Conservation (phyloP, 306 rosid genomes). For the Betula pendula region DNA sequence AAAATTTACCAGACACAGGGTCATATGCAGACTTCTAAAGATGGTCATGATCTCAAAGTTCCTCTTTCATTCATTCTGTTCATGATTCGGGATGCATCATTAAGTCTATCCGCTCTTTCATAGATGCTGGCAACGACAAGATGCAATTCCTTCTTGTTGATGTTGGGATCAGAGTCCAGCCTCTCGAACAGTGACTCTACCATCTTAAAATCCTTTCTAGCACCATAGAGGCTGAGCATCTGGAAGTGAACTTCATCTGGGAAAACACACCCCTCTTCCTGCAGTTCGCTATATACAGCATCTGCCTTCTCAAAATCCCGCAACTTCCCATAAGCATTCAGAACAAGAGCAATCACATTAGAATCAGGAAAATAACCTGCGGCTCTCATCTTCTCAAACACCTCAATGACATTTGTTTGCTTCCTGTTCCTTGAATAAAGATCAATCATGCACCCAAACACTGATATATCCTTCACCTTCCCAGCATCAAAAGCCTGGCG, state of each 20-base stretch:
- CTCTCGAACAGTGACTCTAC: slow-evolving; percentile 67
- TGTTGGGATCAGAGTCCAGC: slow-evolving; percentile 70
- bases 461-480: slow-evolving; percentile 74
- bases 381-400: slow-evolving; percentile 80
- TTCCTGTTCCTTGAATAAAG: slow-evolving; percentile 72
- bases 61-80: slow-evolving; percentile 51
- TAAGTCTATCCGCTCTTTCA: slow-evolving; percentile 72
- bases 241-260: slow-evolving; percentile 87
- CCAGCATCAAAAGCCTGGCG: slow-evolving; percentile 82
- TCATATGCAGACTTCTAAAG: slow-evolving; percentile 26
- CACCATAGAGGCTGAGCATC: slow-evolving; percentile 79
- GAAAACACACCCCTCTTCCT: slow-evolving; percentile 77
- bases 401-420: slow-evolving; percentile 68
- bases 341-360: slow-evolving; percentile 74
- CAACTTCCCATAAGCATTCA: slow-evolving; percentile 85
- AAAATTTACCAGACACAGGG: slow-evolving; percentile 17
- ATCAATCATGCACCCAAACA: slow-evolving; percentile 72
- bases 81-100: slow-evolving; percentile 77
- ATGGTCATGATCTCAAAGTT: slow-evolving; percentile 32
- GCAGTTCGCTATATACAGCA: slow-evolving; percentile 70
- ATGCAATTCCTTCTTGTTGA: slow-evolving; percentile 86
- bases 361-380: slow-evolving; percentile 83
- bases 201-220: slow-evolving; percentile 58
- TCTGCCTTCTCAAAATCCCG: slow-evolving; percentile 79
- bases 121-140: slow-evolving; percentile 77